phyloP scores from a whole-genome alignment of 495 filamentous ascomycete genomes.

The Aspergillus nidulans region DNA sequence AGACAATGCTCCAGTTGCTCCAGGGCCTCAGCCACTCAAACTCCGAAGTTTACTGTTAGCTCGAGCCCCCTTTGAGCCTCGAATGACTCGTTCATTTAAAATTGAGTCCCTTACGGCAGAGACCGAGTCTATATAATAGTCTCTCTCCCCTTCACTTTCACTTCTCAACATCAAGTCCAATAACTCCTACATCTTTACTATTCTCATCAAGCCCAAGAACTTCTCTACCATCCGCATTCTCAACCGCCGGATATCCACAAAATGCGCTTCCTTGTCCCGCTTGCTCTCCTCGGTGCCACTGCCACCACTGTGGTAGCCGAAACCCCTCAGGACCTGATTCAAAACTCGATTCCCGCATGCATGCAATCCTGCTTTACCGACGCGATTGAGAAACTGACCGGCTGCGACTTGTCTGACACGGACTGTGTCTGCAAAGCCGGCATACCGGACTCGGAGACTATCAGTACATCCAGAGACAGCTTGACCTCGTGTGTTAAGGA shows the following conservation, averaged over 20 bases:
- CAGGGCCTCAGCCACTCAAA: too few species aligned
- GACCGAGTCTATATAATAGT: neutral
- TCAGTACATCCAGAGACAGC: neutral
- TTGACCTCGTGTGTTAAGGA: neutral
- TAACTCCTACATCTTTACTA: too few species aligned
- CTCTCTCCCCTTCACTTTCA: neutral
- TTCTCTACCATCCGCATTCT: neutral
- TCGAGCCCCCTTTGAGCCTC: neutral
- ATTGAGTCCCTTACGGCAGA: neutral
- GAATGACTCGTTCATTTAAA: neutral
- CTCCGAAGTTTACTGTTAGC: neutral
- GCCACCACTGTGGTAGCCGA: neutral
- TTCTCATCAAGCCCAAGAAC: too few species aligned
- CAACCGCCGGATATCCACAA: neutral
- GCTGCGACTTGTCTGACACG: neutral
- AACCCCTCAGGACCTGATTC: neutral
- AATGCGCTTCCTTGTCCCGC: slow-evolving; percentile 3
- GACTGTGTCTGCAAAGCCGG: neutral
- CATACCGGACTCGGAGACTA: neutral
- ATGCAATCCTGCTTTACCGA: neutral
- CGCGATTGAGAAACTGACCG: neutral
- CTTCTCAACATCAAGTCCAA: neutral
- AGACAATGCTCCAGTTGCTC: neutral
- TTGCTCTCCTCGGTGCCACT: neutral
- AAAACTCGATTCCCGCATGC: neutral